A percentile compares a stretch with the other conserved stretches of the same genome.
These are phyloP conservation scores for Collybia mongolica DNA, from an alignment of 768 basidiomycete species.

Conservation along the genomic window DNA sequence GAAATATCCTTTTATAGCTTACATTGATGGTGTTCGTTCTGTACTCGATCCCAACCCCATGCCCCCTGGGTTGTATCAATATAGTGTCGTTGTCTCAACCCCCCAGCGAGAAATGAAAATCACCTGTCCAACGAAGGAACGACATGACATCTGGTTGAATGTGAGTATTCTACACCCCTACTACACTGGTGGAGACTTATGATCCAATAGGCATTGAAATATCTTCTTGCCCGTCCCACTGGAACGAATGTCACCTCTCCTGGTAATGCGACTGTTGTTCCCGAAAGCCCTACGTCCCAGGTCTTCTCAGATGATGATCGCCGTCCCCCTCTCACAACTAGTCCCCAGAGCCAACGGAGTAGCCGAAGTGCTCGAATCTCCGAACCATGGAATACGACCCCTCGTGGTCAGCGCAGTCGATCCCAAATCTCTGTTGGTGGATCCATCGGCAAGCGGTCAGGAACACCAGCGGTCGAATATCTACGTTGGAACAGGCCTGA, in stretches of 20 bases:
- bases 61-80: constrained; percentile 90
- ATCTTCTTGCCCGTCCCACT: constrained; percentile 78
- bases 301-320: constrained; percentile 51
- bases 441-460: constrained; percentile 80
- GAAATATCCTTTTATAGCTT: constrained; percentile 50
- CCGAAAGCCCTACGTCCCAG: constrained; percentile 50
- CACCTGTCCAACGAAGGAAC: constrained; percentile 92
- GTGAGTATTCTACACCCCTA: constrained; percentile 41
- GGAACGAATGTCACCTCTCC: constrained; percentile 36
- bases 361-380: constrained; percentile 55
- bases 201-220: constrained; percentile 75
- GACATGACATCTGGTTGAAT: constrained; percentile 96
- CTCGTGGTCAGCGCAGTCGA: constrained; percentile 73
- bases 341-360: constrained; percentile 77
- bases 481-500: constrained; percentile 77
- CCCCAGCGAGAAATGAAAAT: constrained; percentile 97
- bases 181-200: constrained; percentile 11
- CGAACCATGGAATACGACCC: constrained; percentile 73
- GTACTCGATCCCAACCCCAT: constrained; percentile 96
- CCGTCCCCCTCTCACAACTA: constrained; percentile 45
- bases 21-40: constrained; percentile 87
- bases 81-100: constrained; percentile 91
- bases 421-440: constrained; percentile 76
- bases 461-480: constrained; percentile 92
- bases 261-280: constrained; percentile 32